Evolutionary conservation across 139 green algal genomes (phyloP).

Genomic region (Coelastrella sp.): DNA sequence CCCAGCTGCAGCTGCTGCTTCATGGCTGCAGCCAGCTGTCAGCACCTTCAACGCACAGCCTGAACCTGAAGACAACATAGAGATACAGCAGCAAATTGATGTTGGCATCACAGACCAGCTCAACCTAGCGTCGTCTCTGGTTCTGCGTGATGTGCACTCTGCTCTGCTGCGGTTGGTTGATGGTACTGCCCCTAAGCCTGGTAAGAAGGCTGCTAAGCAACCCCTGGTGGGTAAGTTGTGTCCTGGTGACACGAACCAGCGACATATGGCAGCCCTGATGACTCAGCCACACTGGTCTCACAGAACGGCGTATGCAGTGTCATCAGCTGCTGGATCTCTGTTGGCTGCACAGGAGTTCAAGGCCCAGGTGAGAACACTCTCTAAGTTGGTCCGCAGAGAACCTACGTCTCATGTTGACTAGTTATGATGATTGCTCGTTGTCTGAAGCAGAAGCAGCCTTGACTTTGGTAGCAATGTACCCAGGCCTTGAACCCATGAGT

Average conservation of each 20-base stretch:
- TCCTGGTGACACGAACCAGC: not conserved
- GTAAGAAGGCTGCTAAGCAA: slow-evolving; percentile 52
- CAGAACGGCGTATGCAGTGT: slow-evolving; percentile 11
- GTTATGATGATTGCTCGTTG: too few relatives aligned
- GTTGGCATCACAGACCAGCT: slow-evolving; percentile 8
- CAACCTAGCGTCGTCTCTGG: slow-evolving; percentile 33
- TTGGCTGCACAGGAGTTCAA: not conserved
- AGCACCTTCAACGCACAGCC: too few relatives aligned
- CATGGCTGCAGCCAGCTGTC: not conserved
- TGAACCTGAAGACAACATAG: too few relatives aligned
- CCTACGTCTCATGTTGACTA: too few relatives aligned
- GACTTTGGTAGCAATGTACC: too few relatives aligned
- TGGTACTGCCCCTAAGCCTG: slow-evolving; percentile 49
- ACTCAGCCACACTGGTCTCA: slow-evolving; percentile 19
- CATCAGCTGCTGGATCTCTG: not conserved
- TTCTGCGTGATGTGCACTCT: slow-evolving; percentile 80
- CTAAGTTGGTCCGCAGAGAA: too few relatives aligned
- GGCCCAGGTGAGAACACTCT: slow-evolving; percentile 24
- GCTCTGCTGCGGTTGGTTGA: slow-evolving; percentile 66
- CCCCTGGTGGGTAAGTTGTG: slow-evolving; percentile 23
- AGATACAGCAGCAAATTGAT: slow-evolving; percentile 9
- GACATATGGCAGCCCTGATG: slow-evolving; percentile 15
- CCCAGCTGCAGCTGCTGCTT: not conserved
- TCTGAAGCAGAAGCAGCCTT: too few relatives aligned
- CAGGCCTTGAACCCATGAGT: too few relatives aligned